Conservation (phyloP, 805 yeast species). For the Yamadazyma akitaensis region DNA sequence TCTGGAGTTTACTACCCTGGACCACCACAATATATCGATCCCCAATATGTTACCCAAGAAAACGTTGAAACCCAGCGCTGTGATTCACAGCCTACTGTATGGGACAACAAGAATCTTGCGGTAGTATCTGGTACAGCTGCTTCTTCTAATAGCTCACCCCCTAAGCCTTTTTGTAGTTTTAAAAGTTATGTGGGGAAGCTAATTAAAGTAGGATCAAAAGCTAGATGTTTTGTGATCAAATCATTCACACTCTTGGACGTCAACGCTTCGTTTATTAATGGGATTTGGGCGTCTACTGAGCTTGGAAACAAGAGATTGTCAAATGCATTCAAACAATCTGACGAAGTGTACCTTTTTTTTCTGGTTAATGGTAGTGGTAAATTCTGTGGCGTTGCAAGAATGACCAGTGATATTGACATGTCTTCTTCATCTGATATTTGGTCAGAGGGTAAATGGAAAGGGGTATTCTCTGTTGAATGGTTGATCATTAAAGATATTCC, state of each 20-base stretch:
- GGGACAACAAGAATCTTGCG: not conserved
- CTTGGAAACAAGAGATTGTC: slow-evolving; percentile 53
- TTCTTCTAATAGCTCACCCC: too few relatives aligned
- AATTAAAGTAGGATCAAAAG: slow-evolving; percentile 6
- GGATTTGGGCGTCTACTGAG: slow-evolving; percentile 59
- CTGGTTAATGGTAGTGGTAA: slow-evolving; percentile 57
- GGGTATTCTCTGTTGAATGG: slow-evolving; percentile 56
- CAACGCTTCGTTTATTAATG: slow-evolving; percentile 44
- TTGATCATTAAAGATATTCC: slow-evolving; percentile 48
- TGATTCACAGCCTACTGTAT: not conserved
- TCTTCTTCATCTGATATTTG: slow-evolving; percentile 42
- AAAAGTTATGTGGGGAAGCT: slow-evolving; percentile 10
- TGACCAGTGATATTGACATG: slow-evolving; percentile 39
- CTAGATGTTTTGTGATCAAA: slow-evolving; percentile 51
- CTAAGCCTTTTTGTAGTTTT: not conserved
- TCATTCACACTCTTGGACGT: slow-evolving; percentile 50
- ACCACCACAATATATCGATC: not conserved
- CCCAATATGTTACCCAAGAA: not conserved
- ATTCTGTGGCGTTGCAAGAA: slow-evolving; percentile 58
- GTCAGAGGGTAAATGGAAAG: slow-evolving; percentile 49
- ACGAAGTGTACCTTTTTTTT: slow-evolving; percentile 46
- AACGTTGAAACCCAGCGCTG: not conserved
- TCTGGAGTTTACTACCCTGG: slow-evolving; percentile 10
- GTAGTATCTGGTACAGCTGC: not conserved
- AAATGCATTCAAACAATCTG: slow-evolving; percentile 35